A percentile compares a stretch with the other conserved stretches of the same genome.
Evolutionary conservation across 257 asterid species (phyloP).

Genomic region (Solanum tacnaense): DNA sequence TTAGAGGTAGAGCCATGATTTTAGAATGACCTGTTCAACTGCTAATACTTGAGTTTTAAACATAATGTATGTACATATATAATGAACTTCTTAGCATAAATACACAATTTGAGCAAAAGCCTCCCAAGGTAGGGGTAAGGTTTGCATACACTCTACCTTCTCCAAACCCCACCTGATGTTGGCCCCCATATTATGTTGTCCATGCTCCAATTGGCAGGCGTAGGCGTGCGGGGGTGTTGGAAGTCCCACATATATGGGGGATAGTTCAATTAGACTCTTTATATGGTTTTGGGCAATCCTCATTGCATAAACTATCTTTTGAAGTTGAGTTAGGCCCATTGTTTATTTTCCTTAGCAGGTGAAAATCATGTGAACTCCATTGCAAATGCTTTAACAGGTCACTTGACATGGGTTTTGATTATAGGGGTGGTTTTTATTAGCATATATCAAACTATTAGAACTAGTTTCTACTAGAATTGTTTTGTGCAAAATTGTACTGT

Average conservation of each 20-base stretch:
- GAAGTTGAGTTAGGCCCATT: neutral
- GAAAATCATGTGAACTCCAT: neutral
- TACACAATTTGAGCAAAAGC: neutral
- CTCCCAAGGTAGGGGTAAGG: neutral
- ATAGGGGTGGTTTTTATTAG: neutral
- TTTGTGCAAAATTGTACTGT: neutral
- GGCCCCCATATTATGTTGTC: neutral
- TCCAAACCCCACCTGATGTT: neutral
- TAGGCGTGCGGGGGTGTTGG: neutral
- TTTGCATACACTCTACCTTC: too few species aligned
- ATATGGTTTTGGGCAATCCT: neutral
- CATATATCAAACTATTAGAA: neutral
- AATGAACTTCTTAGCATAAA: neutral
- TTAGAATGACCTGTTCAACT: neutral
- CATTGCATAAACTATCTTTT: neutral
- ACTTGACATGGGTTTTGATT: neutral
- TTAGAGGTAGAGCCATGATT: neutral
- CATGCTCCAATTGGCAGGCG: neutral
- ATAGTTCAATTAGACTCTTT: neutral
- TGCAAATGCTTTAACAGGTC: neutral
- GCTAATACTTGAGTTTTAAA: neutral
- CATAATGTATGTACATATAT: neutral
- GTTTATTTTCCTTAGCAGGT: neutral
- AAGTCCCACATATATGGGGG: neutral
- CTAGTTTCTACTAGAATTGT: neutral